Percentiles rank a stretch among this genome's conserved stretches.
These are phyloP conservation scores for Xylariaceae sp. DNA, from an alignment of 2,329 filamentous ascomycete species.

Conservation along the genomic window DNA sequence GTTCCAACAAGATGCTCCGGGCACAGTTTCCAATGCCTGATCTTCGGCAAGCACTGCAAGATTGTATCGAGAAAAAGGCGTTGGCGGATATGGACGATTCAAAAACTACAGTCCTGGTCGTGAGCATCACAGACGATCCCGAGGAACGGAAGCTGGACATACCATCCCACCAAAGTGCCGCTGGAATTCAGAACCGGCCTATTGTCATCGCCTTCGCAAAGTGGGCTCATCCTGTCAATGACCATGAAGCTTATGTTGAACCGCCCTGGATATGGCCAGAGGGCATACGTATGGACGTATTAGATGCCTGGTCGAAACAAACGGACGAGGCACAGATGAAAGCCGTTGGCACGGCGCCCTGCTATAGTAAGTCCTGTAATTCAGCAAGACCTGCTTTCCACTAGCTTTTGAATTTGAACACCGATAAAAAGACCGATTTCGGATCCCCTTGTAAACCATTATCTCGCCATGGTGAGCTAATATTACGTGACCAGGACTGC, in stretches of 20 bases:
- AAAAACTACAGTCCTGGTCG: constrained; percentile 22
- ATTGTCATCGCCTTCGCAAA: constrained; percentile 26
- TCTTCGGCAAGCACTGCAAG: constrained; percentile 15
- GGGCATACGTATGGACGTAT: constrained; percentile 18
- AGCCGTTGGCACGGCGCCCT: constrained; percentile 15
- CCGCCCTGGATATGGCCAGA: constrained; percentile 25
- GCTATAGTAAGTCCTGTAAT: constrained; percentile 23
- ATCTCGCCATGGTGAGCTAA: not conserved
- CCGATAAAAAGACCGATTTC: not conserved
- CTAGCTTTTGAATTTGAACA: too few relatives aligned
- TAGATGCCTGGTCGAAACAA: constrained; percentile 17
- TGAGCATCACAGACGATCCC: not conserved
- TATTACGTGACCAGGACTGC: constrained; percentile 21
- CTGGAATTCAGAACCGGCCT: not conserved
- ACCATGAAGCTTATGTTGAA: constrained; percentile 19
- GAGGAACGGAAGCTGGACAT: not conserved
- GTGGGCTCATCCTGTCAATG: constrained; percentile 21
- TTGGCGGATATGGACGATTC: constrained; percentile 24
- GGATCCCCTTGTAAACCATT: not conserved
- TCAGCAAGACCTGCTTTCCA: too few relatives aligned
- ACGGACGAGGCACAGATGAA: constrained; percentile 16
- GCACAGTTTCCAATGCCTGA: constrained; percentile 22
- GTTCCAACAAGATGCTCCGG: constrained; percentile 24
- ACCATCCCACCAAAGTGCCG: not conserved
- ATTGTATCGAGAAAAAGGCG: constrained; percentile 19